These are phyloP conservation scores for Crithidia bombi DNA, from an alignment of 208 protist species.

Conservation along the genomic window DNA sequence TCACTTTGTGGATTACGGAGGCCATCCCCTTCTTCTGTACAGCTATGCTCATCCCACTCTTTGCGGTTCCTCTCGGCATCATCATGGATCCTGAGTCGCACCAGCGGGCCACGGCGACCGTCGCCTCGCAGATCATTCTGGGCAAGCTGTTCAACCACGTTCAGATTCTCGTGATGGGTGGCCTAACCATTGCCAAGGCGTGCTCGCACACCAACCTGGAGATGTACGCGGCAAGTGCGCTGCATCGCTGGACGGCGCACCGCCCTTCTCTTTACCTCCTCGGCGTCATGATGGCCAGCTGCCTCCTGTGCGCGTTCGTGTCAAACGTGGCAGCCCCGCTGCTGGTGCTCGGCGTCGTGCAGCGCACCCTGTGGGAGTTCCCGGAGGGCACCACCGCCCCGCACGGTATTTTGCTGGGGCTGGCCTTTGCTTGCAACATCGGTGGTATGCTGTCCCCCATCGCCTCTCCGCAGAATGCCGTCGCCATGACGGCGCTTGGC, in stretches of 20 bases:
- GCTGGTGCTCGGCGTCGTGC: conserved; percentile 88
- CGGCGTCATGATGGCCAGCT: conserved; percentile 87
- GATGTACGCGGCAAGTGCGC: conserved; percentile 70
- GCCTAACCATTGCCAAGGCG: conserved; percentile 91
- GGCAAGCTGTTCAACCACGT: conserved; percentile 90
- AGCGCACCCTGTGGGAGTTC: conserved; percentile 89
- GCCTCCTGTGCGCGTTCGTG: conserved; percentile 87
- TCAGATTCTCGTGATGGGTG: conserved; percentile 93
- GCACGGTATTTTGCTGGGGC: conserved; percentile 89
- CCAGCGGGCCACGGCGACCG: conserved; percentile 50
- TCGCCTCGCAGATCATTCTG: conserved; percentile 83
- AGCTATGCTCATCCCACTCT: conserved; percentile 90
- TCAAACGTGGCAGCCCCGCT: conserved; percentile 93
- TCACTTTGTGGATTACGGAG: conserved; percentile 93
- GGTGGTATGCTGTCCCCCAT: conserved; percentile 96
- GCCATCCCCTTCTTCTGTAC: conserved; percentile 93
- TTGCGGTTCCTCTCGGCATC: conserved; percentile 86
- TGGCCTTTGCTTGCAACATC: conserved; percentile 94
- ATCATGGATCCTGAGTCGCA: conserved; percentile 65
- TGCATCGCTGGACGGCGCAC: conserved; percentile 82
- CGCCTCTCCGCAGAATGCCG: conserved; percentile 94
- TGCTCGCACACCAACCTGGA: conserved; percentile 87
- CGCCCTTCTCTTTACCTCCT: conserved; percentile 87
- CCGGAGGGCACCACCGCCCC: conserved; percentile 78
- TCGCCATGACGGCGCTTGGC: conserved; percentile 82